Evolutionary conservation across 202 grass and related monocot species (phyloP).

Genomic region (Saccharum hybrid): DNA sequence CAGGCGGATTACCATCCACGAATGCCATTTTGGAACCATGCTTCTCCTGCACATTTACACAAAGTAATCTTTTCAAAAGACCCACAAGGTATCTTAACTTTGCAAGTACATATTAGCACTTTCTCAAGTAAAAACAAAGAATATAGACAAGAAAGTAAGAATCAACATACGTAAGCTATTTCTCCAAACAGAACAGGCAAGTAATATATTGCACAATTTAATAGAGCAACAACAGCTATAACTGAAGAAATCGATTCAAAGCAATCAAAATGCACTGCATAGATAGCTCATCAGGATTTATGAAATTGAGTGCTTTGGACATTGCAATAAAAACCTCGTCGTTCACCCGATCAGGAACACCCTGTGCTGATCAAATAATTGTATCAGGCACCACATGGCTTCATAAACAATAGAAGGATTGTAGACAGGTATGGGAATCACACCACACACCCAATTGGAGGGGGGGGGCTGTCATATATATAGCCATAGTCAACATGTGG

Average conservation of each 20-base stretch:
- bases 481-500: too few species aligned
- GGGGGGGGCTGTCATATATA: too few species aligned
- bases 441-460: too few species aligned
- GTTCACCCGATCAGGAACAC: constrained; percentile 82
- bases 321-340: constrained; percentile 97
- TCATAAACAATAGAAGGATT: constrained; percentile 14
- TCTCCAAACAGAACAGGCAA: constrained; percentile 21
- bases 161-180: constrained; percentile 9
- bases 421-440: too few species aligned
- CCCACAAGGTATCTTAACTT: constrained; percentile 6
- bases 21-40: constrained; percentile 98
- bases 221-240: constrained; percentile 36
- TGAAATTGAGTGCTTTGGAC: constrained; percentile 97
- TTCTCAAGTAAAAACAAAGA: constrained; percentile 17
- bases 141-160: constrained; percentile 28
- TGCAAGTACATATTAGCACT: neutral
- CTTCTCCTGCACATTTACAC: constrained; percentile 66
- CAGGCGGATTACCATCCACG: constrained; percentile 95
- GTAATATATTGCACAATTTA: neutral
- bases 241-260: constrained; percentile 95
- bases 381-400: constrained; percentile 47
- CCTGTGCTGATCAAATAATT: constrained; percentile 73
- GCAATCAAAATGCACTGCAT: constrained; percentile 99
- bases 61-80: constrained; percentile 29
- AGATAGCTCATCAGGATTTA: constrained; percentile 96